Base-by-base conservation (phyloP, 208 protist genomes). In the Acanthamoeba quina region DNA sequence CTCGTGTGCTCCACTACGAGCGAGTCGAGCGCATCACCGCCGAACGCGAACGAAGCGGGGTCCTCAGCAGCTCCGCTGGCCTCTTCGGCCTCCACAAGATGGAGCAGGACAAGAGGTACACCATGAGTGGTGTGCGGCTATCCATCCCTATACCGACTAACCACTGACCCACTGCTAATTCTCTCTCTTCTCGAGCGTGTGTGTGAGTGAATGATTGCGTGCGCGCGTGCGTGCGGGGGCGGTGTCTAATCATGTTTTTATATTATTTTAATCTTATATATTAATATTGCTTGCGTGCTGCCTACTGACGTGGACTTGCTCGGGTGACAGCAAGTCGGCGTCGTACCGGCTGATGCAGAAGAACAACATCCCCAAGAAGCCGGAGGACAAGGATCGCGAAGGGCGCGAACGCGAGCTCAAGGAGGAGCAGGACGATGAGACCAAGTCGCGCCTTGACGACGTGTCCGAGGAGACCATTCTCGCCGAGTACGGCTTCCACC, bases 341-440 rank as follows among this genome's bases (percentile, higher is more conserved):
- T 88, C 54, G 26, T 66, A 29, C 17, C 80, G 54, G 19, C 49
- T 66, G 80, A 11, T 88, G 41, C 72, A 82, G 72, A 88, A 88
- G 24, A 64, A 31, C 52, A 60, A 24, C 13, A 88, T 52, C 41
- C 47, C 34, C 72, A 44, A 56, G 52, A 88, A 60, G 54, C 54
- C 80, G 9, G 52, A 88, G 34, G 80, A 56, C 7, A 85, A 85
- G 76, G 49, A 85, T 13, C 37, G 49, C 0, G 37, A 76, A 21
- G 60, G 24, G 60, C 60, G 60, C 9, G 80, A 88, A 47, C 80
- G 80, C n/a, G 80, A 88, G 54, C 52, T 88, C 80, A 88, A 88
- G 54, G 80, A 88, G 34, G 80, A 88, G 54, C 80, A 88, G 54
- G 80, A 88, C 49, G 54, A 88, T 47, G 80, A 88, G n/a, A 88